A percentile compares a stretch with the other conserved stretches of the same genome.
Conservation (phyloP, 805 yeast genomes). For the Teunomyces gatunensis region DNA sequence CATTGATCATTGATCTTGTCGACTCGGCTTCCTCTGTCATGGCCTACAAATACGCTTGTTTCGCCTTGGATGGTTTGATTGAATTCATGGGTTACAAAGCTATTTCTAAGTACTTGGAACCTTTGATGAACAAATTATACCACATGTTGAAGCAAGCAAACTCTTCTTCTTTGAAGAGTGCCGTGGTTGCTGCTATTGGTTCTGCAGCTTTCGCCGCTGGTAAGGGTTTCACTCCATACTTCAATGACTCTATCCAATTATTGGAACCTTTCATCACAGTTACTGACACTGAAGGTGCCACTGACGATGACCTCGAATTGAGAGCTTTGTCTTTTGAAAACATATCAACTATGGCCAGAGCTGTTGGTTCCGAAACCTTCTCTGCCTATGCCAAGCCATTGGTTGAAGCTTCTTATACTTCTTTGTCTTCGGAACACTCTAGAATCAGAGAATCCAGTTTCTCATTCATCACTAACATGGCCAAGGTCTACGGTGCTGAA, state of each 20-base stretch:
- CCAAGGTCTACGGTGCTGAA: conserved; percentile 89
- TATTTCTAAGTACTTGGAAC: conserved; percentile 75
- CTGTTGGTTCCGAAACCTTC: conserved; percentile 91
- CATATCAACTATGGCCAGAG: conserved; percentile 91
- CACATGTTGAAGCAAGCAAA: conserved; percentile 75
- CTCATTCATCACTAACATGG: conserved; percentile 89
- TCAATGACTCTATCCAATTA: conserved; percentile 72
- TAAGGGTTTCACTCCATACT: conserved; percentile 80
- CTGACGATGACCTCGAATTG: conserved; percentile 87
- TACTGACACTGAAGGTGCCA: conserved; percentile 68
- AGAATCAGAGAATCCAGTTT: conserved; percentile 94
- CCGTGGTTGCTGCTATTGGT: conserved; percentile 92
- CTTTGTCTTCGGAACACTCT: conserved; percentile 73
- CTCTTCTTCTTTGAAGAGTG: conserved; percentile 70
- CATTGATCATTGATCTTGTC: conserved; percentile 81
- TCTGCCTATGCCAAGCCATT: conserved; percentile 82
- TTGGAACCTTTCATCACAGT: conserved; percentile 79
- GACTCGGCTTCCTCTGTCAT: conserved; percentile 80
- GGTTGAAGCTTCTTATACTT: conserved; percentile 80
- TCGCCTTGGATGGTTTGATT: conserved; percentile 85
- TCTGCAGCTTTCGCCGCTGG: conserved; percentile 97
- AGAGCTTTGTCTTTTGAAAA: conserved; percentile 92
- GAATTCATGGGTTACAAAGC: conserved; percentile 90
- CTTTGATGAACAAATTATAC: conserved; percentile 86
- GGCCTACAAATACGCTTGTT: conserved; percentile 87